Evolutionary conservation across 495 filamentous ascomycete species (phyloP).

Genomic region (Penicillium tannophilum): DNA sequence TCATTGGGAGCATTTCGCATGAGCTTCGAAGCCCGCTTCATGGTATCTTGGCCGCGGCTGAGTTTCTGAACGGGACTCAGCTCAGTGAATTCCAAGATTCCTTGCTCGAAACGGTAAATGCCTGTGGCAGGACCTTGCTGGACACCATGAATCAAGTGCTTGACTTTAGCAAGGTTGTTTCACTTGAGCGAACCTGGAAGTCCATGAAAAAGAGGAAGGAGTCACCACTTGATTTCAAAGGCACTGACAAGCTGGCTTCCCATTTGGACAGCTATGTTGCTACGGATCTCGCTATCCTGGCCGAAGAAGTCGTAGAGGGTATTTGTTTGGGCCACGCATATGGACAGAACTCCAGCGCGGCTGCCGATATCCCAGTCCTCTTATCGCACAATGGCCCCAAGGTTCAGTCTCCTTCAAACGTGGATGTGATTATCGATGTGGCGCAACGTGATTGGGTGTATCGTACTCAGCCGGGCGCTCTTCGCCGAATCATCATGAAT

Average conservation of each 20-base stretch:
- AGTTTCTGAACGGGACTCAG: conserved; percentile 59
- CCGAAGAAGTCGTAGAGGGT: conserved; percentile 55
- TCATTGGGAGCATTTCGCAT: conserved; percentile 79
- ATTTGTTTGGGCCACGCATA: conserved; percentile 55
- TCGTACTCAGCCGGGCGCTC: conserved; percentile 68
- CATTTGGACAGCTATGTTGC: conserved; percentile 50
- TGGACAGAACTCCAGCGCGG: conserved; percentile 34
- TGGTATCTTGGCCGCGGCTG: conserved; percentile 71
- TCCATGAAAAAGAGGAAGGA: conserved; percentile 39
- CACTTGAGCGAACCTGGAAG: conserved; percentile 49
- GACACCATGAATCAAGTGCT: conserved; percentile 81
- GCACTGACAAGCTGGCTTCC: conserved; percentile 33
- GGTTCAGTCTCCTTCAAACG: conserved; percentile 26
- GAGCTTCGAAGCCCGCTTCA: conserved; percentile 79
- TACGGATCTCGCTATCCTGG: conserved; percentile 44
- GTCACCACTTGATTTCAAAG: conserved; percentile 32
- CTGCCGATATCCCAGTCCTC: conserved; percentile 29
- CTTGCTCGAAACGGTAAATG: conserved; percentile 72
- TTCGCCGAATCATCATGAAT: conserved; percentile 79
- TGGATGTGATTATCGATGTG: conserved; percentile 67
- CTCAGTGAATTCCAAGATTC: conserved; percentile 58
- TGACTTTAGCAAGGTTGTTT: conserved; percentile 72
- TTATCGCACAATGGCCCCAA: conserved; percentile 16
- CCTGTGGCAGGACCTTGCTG: conserved; percentile 72
- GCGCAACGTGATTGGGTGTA: conserved; percentile 63